Base-by-base conservation (phyloP, 495 filamentous ascomycete species). In the Penicillium coprophilum region DNA sequence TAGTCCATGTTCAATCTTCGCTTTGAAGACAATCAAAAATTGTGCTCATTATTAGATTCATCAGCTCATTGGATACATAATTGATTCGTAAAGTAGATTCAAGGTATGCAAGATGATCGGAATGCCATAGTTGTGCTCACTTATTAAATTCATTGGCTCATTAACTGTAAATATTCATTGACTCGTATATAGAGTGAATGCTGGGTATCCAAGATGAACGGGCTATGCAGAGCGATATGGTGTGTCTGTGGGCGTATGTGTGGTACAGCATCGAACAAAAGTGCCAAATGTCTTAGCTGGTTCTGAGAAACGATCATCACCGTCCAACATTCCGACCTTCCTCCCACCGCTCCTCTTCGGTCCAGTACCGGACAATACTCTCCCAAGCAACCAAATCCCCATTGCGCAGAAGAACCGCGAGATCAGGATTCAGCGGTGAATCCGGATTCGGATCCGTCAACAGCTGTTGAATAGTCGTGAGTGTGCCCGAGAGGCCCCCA, bases 361-460 rank as follows among this genome's bases (percentile, higher is more conserved):
- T 88, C 82, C 85, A 96, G 65, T 85, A 88, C 76, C 95, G 81
- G 36, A 97, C 89, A 69, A 97, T 69, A 44, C 84, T 80, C 69
- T 95, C 84, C 64, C 89, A 91, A 0, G 82, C 94, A 4, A 92
- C 76, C 6, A 69, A 57, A 76, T 98, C 94, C 15, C 89, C 91
- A 47, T 78, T 77, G 59, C 92, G 78, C 54, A 95, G 50, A 60
- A 98, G 70, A 56, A 82, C 81, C 49, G 92, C 93, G 4, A 95
- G 82, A 71, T 98, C 94, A 10, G 96, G 81, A 74, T 96, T 96
- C 48, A 97, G 74, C 58, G 94, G 94, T 60, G 84, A 88, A 59
- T 96, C 91, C 36, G 87, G 80, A 53, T 84, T 86, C 12, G 93
- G 91, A 57, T 85, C 83, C 40, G 78, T 84, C 52, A 96, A 76